phyloP scores from a whole-genome alignment of 2,329 filamentous ascomycete genomes.

The Fusarium sp. region DNA sequence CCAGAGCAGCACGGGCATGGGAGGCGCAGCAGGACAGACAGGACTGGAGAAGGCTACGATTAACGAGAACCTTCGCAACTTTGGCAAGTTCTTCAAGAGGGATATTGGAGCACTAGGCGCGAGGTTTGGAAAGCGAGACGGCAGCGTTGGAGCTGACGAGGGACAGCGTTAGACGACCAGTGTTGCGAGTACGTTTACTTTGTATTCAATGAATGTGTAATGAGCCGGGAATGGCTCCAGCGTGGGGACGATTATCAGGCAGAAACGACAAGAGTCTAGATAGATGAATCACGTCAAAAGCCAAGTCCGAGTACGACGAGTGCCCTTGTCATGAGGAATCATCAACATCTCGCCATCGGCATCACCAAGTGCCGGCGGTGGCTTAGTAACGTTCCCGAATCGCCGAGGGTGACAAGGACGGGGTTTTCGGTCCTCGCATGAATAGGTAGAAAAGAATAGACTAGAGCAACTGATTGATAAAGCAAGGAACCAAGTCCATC shows the following conservation, averaged over 20 bases:
- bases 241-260: neutral
- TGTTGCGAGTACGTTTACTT: neutral
- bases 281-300: constrained; percentile 3
- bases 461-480: constrained; percentile 33
- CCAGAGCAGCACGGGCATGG: constrained; percentile 56
- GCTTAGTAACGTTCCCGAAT: constrained; percentile 10
- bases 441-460: neutral
- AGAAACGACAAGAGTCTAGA: neutral
- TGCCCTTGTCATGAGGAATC: constrained; percentile 37
- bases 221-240: neutral
- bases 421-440: neutral
- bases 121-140: constrained; percentile 75
- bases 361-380: neutral
- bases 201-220: neutral
- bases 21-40: constrained; percentile 51
- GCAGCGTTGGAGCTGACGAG: constrained; percentile 51
- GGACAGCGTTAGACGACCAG: constrained; percentile 28
- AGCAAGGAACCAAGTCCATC: constrained; percentile 13
- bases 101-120: constrained; percentile 84
- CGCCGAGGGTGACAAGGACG: neutral
- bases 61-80: constrained; percentile 94
- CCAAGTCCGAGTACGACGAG: constrained; percentile 5
- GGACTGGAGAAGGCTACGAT: constrained; percentile 75
- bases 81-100: constrained; percentile 95
- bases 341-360: constrained; percentile 12